Conservation (phyloP, 2,329 filamentous ascomycete species). For the Gremmenia infestans region DNA sequence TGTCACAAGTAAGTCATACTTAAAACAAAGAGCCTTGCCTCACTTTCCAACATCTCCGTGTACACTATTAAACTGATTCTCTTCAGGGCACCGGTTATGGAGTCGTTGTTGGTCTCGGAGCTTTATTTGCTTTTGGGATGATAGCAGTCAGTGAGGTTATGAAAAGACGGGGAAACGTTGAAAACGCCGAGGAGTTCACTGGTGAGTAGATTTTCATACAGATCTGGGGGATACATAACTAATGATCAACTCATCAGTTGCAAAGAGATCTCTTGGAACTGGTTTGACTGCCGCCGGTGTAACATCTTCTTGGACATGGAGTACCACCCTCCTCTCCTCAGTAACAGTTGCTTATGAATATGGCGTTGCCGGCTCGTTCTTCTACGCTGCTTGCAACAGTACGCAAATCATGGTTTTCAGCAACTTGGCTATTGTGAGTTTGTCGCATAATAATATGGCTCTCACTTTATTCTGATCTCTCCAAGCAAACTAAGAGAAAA, state of each 20-base stretch:
- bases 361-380: constrained; percentile 53
- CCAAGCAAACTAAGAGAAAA: constrained; percentile 31
- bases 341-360: not conserved
- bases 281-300: constrained; percentile 81
- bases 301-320: constrained; percentile 88
- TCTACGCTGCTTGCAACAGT: constrained; percentile 61
- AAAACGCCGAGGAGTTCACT: too few relatives aligned
- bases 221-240: constrained; percentile 29
- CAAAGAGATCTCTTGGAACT: constrained; percentile 81
- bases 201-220: too few relatives aligned
- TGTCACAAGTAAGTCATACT: too few relatives aligned
- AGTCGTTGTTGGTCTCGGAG: constrained; percentile 53
- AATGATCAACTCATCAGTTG: constrained; percentile 84
- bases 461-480: too few relatives aligned
- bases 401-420: constrained; percentile 80
- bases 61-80: too few relatives aligned
- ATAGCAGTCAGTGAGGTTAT: too few relatives aligned
- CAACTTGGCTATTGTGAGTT: constrained; percentile 63
- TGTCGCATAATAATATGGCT: too few relatives aligned
- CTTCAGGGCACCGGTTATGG: constrained; percentile 45
- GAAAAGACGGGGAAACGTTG: too few relatives aligned
- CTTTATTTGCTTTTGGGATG: constrained; percentile 41
- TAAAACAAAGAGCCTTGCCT: too few relatives aligned
- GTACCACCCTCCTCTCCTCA: constrained; percentile 59
- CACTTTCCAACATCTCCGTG: too few relatives aligned